Conservation (phyloP, 2,329 filamentous ascomycete species). For the Trichoderma afroharzianum region DNA sequence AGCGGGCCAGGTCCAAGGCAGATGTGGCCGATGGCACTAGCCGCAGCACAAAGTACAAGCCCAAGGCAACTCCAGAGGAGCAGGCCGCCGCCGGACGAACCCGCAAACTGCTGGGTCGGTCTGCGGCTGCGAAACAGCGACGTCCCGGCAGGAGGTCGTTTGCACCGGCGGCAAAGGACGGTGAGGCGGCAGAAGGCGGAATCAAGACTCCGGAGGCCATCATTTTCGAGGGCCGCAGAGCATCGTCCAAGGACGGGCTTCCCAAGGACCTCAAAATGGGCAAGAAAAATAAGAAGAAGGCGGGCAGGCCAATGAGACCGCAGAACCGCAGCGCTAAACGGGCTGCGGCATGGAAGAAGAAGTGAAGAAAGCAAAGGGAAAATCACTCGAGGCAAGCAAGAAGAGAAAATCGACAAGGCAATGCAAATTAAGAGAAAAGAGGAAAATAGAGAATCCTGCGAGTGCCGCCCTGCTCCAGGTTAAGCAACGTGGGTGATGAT, state of each 20-base stretch:
- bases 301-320: slow-evolving; percentile 33
- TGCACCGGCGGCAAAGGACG: slow-evolving; percentile 22
- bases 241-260: slow-evolving; percentile 62
- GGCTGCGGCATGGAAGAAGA: slow-evolving; percentile 43
- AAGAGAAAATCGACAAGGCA: slow-evolving; percentile 29
- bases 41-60: slow-evolving; percentile 56
- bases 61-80: slow-evolving; percentile 67
- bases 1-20: slow-evolving; percentile 30
- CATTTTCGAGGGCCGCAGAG: slow-evolving; percentile 78
- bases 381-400: neutral
- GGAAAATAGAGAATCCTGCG: neutral
- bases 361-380: neutral
- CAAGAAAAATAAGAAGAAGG: slow-evolving; percentile 50
- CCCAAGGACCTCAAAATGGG: slow-evolving; percentile 60
- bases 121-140: slow-evolving; percentile 53
- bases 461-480: neutral
- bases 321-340: slow-evolving; percentile 38
- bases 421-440: neutral
- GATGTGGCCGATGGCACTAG: slow-evolving; percentile 36
- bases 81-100: slow-evolving; percentile 71
- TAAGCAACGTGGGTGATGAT: neutral
- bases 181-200: slow-evolving; percentile 21
- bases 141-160: slow-evolving; percentile 25
- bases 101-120: slow-evolving; percentile 67
- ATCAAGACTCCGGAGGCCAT: slow-evolving; percentile 64